Base-by-base conservation (phyloP, 192 early-diverging fungal species). In the Rhizoclosmatium sp. region DNA sequence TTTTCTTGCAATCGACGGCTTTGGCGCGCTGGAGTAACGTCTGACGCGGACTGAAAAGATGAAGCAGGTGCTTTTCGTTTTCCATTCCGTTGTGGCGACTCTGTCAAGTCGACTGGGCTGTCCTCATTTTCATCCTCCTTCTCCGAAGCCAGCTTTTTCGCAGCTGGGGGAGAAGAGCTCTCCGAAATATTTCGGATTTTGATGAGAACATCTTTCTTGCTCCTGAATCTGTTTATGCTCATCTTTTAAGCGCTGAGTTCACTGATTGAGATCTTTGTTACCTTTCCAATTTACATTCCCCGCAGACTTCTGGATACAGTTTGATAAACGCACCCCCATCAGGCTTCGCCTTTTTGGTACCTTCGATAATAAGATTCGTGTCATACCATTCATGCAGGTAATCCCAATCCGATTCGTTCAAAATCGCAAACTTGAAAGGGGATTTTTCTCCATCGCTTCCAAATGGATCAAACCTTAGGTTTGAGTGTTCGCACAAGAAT, bases 321-420 rank as follows among this genome's bases (percentile, higher is more conserved):
- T 5, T 42, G 21, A 49, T 23, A 45, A 21, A 75, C 9, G 9
- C 7, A 21, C 39, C 42, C 42, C 59, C 72, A 2, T 60, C 47
- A 19, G 56, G 58, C 3, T 39, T 5, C 3, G n/a, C 10, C 42
- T 9, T n/a, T 39, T 39, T n/a, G 59, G n/a, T 23, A 4, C 16
- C 72, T 21, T 60, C 56, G 21, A 75, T 31, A 44, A 75, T 49
- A n/a, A 75, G 12, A 62, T 75, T 62, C 19, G 72, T 59, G 23
- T 75, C 40, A 44, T 75, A 75, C 72, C 72, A 75, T 47, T 75
- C 72, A 41, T 42, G 42, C 40, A 75, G 44, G 9, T 62, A 12
- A 62, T 19, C 12, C 72, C 72, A 75, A 19, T 75, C 72, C 10
- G 39, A 5, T n/a, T 60, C 59, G n/a, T 4, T 7, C 56, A 75